These are phyloP conservation scores for Heliamphora pulchella DNA, from an alignment of 179 eudicot species.

Conservation along the genomic window DNA sequence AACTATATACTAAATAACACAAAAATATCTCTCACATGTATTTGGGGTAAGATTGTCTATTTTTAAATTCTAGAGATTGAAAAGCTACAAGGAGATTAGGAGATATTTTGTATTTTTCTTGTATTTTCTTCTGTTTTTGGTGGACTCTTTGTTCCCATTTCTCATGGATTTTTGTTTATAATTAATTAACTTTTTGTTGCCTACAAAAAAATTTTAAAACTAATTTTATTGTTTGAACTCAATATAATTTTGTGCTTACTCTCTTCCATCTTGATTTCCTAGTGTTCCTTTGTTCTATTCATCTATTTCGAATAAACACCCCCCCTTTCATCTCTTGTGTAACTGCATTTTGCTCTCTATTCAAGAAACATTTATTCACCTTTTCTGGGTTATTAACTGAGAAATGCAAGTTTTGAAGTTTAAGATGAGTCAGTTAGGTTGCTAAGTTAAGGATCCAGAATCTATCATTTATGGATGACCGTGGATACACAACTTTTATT, in stretches of 20 bases:
- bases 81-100: no score
- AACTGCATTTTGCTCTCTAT: not conserved
- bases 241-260: not conserved
- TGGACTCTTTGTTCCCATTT: no score
- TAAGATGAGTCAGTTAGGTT: not conserved
- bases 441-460: not conserved
- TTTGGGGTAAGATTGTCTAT: no score
- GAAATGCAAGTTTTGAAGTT: not conserved
- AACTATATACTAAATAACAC: no score
- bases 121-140: no score
- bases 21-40: no score
- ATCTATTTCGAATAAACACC: not conserved
- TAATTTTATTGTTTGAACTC: not conserved
- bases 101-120: no score
- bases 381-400: not conserved
- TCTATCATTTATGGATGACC: not conserved
- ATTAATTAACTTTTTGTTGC: no score
- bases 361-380: not conserved
- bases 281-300: conserved; percentile 3
- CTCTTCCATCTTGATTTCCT: conserved; percentile 3
- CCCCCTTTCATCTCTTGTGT: not conserved
- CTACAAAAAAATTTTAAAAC: no score
- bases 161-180: no score
- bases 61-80: no score
- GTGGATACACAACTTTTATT: not conserved